phyloP scores from a whole-genome alignment of 345 rosid species.

The Citrus sinensis region DVS_A1.0 CM039167.1:27271001-27271500 shows the following conservation, averaged over 20 bases:
- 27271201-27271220: conserved; percentile 38
- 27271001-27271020: conserved; percentile 11
- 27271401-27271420: background rate
- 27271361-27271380: background rate
- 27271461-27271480: background rate
- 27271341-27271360: background rate
- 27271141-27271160: conserved; percentile 91
- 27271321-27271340: background rate
- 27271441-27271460: background rate
- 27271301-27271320: background rate
- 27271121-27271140: conserved; percentile 88
- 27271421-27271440: background rate
- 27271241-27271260: background rate
- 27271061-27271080: conserved; percentile 94
- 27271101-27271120: conserved; percentile 93
- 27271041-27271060: conserved; percentile 76
- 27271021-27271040: conserved; percentile 90
- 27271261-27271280: background rate
- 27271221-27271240: background rate
- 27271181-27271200: conserved; percentile 89
- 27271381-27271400: background rate
- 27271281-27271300: background rate
- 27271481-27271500: conserved; percentile 7
- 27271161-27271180: conserved; percentile 97
- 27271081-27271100: conserved; percentile 92